Evolutionary conservation across 1,284 basidiomycete species (phyloP).

Genomic region (Tylopilus sp.): DNA sequence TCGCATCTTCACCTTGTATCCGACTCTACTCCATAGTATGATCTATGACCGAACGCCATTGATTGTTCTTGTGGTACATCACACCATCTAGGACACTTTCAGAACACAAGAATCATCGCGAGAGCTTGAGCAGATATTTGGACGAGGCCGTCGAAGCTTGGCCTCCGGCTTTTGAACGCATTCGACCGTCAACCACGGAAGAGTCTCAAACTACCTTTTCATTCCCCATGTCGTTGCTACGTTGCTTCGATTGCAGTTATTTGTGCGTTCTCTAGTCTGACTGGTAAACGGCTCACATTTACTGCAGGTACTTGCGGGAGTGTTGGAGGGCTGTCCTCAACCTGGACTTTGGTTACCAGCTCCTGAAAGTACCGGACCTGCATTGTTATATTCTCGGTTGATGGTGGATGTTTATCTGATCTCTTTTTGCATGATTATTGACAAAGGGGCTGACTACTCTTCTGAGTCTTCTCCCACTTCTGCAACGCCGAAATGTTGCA

Average conservation of each 20-base stretch:
- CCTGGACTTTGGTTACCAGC: conserved; percentile 61
- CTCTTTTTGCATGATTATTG: too few species aligned
- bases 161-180: too few species aligned
- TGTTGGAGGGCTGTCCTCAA: conserved; percentile 74
- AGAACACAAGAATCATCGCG: too few species aligned
- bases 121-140: too few species aligned
- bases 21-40: background rate
- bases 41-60: background rate
- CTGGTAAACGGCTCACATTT: conserved; percentile 27
- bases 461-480: too few species aligned
- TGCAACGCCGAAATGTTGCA: too few species aligned
- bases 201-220: too few species aligned
- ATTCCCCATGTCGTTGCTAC: conserved; percentile 48
- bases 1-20: background rate
- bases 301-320: conserved; percentile 60
- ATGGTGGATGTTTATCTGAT: too few species aligned
- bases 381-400: too few species aligned
- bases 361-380: conserved; percentile 44
- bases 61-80: background rate
- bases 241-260: conserved; percentile 70
- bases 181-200: too few species aligned
- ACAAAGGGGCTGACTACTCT: too few species aligned
- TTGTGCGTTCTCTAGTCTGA: conserved; percentile 49
- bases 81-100: background rate
- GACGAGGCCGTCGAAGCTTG: too few species aligned